A percentile compares a stretch with the other conserved stretches of the same genome.
phyloP scores from a whole-genome alignment of 2,329 filamentous ascomycete species.

The Aspergillus sp. region DNA sequence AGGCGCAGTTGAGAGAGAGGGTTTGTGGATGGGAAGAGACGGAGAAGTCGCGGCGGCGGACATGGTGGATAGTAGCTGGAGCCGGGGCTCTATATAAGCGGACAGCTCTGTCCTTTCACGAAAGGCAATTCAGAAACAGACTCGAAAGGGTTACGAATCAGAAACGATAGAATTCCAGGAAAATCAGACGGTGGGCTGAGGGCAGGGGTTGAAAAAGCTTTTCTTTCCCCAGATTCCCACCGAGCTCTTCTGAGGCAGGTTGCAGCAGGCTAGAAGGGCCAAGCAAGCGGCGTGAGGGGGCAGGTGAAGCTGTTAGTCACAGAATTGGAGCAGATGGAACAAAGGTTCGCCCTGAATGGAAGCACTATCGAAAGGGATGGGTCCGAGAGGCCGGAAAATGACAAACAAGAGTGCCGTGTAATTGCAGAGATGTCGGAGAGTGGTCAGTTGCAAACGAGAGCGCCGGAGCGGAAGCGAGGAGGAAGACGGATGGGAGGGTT shows the following conservation, averaged over 20 bases:
- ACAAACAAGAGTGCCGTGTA: conserved; percentile 3
- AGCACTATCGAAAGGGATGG: conserved; percentile 18
- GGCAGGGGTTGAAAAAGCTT: conserved; percentile 25
- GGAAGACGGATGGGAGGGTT: conserved; percentile 7
- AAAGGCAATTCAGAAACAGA: conserved; percentile 19
- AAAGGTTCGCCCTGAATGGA: conserved; percentile 20
- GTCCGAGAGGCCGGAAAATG: conserved; percentile 13
- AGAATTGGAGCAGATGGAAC: conserved; percentile 29
- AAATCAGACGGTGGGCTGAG: conserved; percentile 15
- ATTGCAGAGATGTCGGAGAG: not conserved
- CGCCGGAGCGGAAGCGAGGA: not conserved
- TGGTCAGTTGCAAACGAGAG: not conserved
- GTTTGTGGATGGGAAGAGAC: conserved; percentile 30
- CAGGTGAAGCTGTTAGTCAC: conserved; percentile 43
- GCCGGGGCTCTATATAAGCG: conserved; percentile 26
- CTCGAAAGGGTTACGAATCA: conserved; percentile 19
- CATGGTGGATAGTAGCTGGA: conserved; percentile 31
- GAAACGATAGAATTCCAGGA: conserved; percentile 14
- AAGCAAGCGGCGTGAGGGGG: conserved; percentile 20
- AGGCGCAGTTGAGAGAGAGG: conserved; percentile 25
- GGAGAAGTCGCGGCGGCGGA: conserved; percentile 32
- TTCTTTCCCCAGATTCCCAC: conserved; percentile 39
- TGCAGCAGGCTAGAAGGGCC: conserved; percentile 30
- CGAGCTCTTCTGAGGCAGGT: conserved; percentile 23
- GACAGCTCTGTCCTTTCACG: conserved; percentile 20